Evolutionary conservation across 257 asterid species (phyloP).

Genomic region (Solanum pimpinellifolium): DNA sequence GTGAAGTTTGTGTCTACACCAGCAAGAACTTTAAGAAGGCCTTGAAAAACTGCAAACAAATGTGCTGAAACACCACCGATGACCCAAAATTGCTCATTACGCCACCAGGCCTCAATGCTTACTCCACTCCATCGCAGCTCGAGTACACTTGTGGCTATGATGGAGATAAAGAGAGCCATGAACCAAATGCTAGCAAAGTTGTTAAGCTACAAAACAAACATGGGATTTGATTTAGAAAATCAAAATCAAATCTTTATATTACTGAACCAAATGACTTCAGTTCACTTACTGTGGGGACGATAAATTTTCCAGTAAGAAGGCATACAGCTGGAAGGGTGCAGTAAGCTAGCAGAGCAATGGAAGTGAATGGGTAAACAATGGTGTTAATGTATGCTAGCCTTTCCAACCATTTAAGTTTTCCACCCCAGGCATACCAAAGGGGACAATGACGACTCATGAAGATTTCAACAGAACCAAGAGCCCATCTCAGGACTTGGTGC

Average conservation of each 20-base stretch:
- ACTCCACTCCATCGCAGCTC: slow-evolving; percentile 86
- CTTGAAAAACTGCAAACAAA: slow-evolving; percentile 80
- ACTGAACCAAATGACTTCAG: background rate
- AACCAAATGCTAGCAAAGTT: slow-evolving; percentile 73
- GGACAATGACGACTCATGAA: slow-evolving; percentile 90
- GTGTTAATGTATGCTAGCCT: slow-evolving; percentile 77
- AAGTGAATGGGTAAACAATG: slow-evolving; percentile 75
- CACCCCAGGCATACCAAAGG: slow-evolving; percentile 76
- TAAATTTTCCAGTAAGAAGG: slow-evolving; percentile 80
- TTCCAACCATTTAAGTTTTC: slow-evolving; percentile 64
- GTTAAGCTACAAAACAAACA: slow-evolving; percentile 44
- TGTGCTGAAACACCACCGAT: slow-evolving; percentile 81
- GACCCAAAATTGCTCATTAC: slow-evolving; percentile 88
- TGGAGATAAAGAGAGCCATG: slow-evolving; percentile 71
- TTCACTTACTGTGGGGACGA: slow-evolving; percentile 66
- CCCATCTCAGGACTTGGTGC: slow-evolving; percentile 90
- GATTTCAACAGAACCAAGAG: slow-evolving; percentile 84
- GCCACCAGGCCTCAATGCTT: slow-evolving; percentile 90
- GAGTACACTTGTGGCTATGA: slow-evolving; percentile 57
- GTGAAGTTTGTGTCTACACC: slow-evolving; percentile 85
- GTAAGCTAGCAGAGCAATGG: slow-evolving; percentile 70
- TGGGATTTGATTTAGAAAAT: background rate
- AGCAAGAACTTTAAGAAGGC: slow-evolving; percentile 74
- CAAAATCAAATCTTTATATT: background rate
- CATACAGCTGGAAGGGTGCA: slow-evolving; percentile 82